Base-by-base conservation (phyloP, 768 basidiomycete genomes). In the Leccinellum luteum region DNA sequence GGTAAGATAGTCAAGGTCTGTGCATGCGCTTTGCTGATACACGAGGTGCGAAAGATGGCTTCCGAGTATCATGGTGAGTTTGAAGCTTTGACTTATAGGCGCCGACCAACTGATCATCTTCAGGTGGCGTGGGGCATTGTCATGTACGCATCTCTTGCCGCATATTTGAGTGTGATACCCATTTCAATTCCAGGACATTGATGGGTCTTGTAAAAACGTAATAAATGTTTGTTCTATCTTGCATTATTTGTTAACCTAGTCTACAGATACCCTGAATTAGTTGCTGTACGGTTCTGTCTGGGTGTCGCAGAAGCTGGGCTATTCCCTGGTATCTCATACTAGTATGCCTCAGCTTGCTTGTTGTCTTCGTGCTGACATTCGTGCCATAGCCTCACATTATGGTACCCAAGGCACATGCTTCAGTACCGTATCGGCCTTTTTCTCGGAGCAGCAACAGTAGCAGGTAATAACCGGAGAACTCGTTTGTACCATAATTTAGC, bases 281-380 rank as follows among this genome's bases (percentile, higher is more conserved):
- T 86, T 14, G 85, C 78, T 23, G 76, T 75, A 8, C 80, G 86
- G 10, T 70, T 84, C 7, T 81, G 79, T 57, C 79, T 89, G 1
- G 89, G 88, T 2, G 65, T 86, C 3, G 80, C 85, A 0, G 89
- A 90, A 71, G 85, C 86, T 6, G 87, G 89, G 2, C 66, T 89
- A 10, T 90, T 86, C 69, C 87, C 89, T 12, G 87, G 87, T 28
- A 85, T 89, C 10, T 80, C 82, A 0, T 91, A 87, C 73, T 90
- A 87, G 87, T 87, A 54, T 45, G 79, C 67, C 27, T 48, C 31
- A 17, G 19, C 19, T 6, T 6, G 14, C 1, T 9, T 25, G 6
- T 35, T 13, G 8, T 31, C 23, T 15, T 15, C n/a, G 9, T 28
- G 2, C 57, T 60, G 7, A 66, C 27, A 2, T 4, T 21, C 21